These are phyloP conservation scores for Microcos paniculata DNA, from an alignment of 345 rosid species.

Conservation along the genomic window DNA sequence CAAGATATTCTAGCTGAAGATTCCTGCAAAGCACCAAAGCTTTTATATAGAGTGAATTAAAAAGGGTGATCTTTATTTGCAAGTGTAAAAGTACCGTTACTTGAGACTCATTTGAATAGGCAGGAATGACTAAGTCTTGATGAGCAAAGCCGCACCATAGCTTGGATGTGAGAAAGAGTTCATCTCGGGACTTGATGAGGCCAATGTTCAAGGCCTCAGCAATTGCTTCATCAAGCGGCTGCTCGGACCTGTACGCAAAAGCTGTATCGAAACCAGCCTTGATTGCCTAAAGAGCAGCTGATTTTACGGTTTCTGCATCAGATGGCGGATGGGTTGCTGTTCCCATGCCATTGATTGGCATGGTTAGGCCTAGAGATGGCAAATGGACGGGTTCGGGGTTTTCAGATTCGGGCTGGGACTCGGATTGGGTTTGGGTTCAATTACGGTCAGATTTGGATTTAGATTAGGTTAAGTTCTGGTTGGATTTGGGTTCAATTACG, in stretches of 20 bases:
- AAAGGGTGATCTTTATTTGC: not conserved
- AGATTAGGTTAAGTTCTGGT: too few relatives aligned
- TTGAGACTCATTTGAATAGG: slow-evolving; percentile 8
- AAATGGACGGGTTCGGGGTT: too few relatives aligned
- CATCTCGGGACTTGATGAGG: slow-evolving; percentile 13
- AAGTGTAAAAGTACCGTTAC: not conserved
- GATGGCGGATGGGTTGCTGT: slow-evolving; percentile 1
- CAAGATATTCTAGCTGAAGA: slow-evolving; percentile 37
- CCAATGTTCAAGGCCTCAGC: slow-evolving; percentile 15
- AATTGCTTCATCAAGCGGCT: slow-evolving; percentile 6
- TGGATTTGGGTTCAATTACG: too few relatives aligned
- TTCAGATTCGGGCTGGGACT: too few relatives aligned
- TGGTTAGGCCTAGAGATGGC: not conserved
- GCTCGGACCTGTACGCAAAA: slow-evolving; percentile 1
- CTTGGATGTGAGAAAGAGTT: slow-evolving; percentile 13
- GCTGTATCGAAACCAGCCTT: slow-evolving; percentile 3
- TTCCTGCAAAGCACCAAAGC: slow-evolving; percentile 33
- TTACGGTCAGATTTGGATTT: too few relatives aligned
- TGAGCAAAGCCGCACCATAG: slow-evolving; percentile 13
- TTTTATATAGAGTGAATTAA: not conserved
- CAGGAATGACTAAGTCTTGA: slow-evolving; percentile 2
- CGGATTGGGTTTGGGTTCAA: too few relatives aligned
- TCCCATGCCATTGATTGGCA: slow-evolving; percentile 11
- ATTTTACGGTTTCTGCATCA: not conserved
- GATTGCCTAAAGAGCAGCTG: slow-evolving; percentile 6